Evolutionary conservation across 2,329 filamentous ascomycete species (phyloP).

Genomic region (Hymenoscyphus linearis): DNA sequence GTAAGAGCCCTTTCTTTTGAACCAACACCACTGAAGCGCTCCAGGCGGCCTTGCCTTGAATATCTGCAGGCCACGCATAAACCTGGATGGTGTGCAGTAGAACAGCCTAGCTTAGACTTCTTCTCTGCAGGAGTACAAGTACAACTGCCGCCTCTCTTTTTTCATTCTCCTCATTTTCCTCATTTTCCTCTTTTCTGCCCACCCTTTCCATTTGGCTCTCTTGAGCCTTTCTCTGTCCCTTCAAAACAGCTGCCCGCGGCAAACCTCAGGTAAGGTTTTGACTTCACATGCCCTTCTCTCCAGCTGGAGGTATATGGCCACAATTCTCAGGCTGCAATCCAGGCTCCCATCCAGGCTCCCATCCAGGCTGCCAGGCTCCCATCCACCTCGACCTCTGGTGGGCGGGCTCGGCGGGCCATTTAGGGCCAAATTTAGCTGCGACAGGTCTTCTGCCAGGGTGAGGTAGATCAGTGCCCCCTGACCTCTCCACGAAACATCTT

Average conservation of each 20-base stretch:
- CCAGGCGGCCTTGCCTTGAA: neutral
- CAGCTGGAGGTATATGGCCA: constrained; percentile 8
- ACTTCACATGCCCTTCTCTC: neutral
- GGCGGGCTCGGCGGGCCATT: too few species aligned
- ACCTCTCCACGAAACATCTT: neutral
- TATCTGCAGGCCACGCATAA: neutral
- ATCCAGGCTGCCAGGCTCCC: constrained; percentile 2
- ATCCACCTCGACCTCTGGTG: neutral
- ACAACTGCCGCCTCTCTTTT: neutral
- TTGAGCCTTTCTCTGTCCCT: neutral
- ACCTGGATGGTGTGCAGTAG: neutral
- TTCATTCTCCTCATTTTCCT: constrained; percentile 2
- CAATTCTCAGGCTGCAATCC: constrained; percentile 11
- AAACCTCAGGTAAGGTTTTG: neutral
- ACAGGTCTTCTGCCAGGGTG: neutral
- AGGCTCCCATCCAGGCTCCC: constrained; percentile 16
- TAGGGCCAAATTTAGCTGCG: neutral
- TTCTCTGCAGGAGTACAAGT: neutral
- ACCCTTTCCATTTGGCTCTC: too few species aligned
- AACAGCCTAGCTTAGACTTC: neutral
- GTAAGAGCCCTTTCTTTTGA: neutral
- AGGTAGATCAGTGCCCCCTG: constrained; percentile 15
- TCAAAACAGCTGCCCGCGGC: neutral
- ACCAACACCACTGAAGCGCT: neutral
- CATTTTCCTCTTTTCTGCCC: neutral